phyloP scores from a whole-genome alignment of 345 rosid species.

The Erodium maritimum region DNA sequence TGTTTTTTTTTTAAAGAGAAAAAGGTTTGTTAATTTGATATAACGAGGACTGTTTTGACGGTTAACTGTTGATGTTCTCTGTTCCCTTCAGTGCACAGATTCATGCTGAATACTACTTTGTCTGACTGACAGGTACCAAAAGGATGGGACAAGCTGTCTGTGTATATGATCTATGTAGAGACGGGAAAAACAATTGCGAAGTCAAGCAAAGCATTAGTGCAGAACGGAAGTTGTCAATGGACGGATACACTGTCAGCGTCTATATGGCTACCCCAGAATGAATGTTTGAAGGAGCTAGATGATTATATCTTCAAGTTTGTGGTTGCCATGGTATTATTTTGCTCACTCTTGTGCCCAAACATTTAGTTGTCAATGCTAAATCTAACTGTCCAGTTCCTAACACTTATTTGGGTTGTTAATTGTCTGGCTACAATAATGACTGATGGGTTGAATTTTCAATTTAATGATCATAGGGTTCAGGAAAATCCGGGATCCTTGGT shows the following conservation, averaged over 20 bases:
- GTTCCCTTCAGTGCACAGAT: background rate
- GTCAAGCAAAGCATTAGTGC: conserved; percentile 25
- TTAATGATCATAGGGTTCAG: conserved; percentile 30
- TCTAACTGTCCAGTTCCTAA: background rate
- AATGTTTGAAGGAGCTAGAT: conserved; percentile 24
- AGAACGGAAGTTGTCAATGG: conserved; percentile 53
- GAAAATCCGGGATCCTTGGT: conserved; percentile 47
- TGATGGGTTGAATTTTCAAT: background rate
- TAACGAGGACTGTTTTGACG: too few relatives aligned
- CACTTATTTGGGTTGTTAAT: background rate
- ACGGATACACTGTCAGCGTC: conserved; percentile 32
- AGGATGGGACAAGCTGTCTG: conserved; percentile 58
- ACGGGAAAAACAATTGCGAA: conserved; percentile 40
- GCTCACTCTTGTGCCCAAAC: background rate
- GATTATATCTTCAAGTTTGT: conserved; percentile 33
- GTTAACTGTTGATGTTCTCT: too few relatives aligned
- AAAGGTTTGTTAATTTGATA: background rate
- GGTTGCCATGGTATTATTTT: conserved; percentile 28
- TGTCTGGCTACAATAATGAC: background rate
- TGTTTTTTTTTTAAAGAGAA: background rate
- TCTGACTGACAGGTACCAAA: conserved; percentile 34
- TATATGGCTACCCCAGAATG: conserved; percentile 23
- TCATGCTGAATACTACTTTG: background rate
- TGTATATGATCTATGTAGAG: conserved; percentile 31
- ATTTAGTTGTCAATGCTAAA: background rate